Conservation (phyloP, 2,329 filamentous ascomycete genomes). For the Trichoderma atroviride region DNA sequence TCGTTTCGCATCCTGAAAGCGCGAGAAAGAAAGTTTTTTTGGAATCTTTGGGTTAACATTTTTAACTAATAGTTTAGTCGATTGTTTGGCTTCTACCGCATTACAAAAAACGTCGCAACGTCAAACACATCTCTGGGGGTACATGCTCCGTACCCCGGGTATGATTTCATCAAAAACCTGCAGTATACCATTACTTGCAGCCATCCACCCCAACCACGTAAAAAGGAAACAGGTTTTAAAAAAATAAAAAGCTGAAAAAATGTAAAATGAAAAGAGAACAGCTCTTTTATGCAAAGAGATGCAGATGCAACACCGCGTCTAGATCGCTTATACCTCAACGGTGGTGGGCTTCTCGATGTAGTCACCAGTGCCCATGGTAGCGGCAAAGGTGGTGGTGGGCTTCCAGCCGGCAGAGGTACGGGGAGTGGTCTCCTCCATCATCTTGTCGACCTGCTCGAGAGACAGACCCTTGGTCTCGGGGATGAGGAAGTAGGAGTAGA, state of each 20-base stretch:
- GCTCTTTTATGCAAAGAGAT: slow-evolving; percentile 4
- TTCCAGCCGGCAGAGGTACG: slow-evolving; percentile 77
- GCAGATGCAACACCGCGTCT: not conserved
- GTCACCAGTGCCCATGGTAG: slow-evolving; percentile 40
- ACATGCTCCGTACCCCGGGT: slow-evolving; percentile 19
- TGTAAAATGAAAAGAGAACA: not conserved
- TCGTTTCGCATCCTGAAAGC: slow-evolving; percentile 17
- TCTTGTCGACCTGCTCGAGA: slow-evolving; percentile 80
- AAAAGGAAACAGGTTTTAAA: slow-evolving; percentile 15
- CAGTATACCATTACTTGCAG: slow-evolving; percentile 22
- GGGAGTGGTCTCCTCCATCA: slow-evolving; percentile 84
- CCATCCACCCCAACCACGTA: slow-evolving; percentile 14
- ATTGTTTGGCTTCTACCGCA: slow-evolving; percentile 20
- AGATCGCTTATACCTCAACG: slow-evolving; percentile 35
- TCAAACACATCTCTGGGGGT: slow-evolving; percentile 19
- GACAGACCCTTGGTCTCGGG: slow-evolving; percentile 76
- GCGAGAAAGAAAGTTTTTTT: slow-evolving; percentile 1
- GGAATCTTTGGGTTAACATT: slow-evolving; percentile 15
- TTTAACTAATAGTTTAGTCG: slow-evolving; percentile 13
- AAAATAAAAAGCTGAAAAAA: slow-evolving; percentile 1
- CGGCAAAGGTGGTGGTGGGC: slow-evolving; percentile 70
- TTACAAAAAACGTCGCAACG: slow-evolving; percentile 23
- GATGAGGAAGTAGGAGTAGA: slow-evolving; percentile 74
- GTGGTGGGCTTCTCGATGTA: slow-evolving; percentile 38
- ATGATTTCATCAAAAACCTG: slow-evolving; percentile 24